Conservation (phyloP, 2,329 filamentous ascomycete species). For the Trichoderma harzianum region DNA sequence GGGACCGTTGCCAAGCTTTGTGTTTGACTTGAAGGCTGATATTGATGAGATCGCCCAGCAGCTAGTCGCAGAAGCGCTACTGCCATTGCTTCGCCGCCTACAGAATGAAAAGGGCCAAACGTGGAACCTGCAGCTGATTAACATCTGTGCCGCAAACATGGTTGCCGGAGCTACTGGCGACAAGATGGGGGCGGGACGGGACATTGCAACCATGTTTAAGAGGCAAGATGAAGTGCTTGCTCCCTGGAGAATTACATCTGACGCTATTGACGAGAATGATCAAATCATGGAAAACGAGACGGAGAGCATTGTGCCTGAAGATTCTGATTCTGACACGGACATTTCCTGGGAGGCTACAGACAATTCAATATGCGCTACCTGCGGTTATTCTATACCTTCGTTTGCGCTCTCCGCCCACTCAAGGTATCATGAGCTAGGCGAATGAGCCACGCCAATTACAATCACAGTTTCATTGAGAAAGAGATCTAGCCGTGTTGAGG, state of each 20-base stretch:
- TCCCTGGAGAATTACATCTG: slow-evolving; percentile 57
- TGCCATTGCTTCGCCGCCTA: slow-evolving; percentile 71
- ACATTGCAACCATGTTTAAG: slow-evolving; percentile 81
- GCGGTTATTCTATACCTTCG: slow-evolving; percentile 50
- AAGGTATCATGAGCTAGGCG: slow-evolving; percentile 36
- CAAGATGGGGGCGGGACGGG: slow-evolving; percentile 58
- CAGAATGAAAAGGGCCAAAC: slow-evolving; percentile 61
- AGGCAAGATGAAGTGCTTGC: slow-evolving; percentile 66
- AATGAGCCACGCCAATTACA: slow-evolving; percentile 5
- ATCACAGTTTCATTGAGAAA: not conserved
- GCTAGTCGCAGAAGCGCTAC: slow-evolving; percentile 64
- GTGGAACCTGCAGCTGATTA: slow-evolving; percentile 82
- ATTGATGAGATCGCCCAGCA: slow-evolving; percentile 61
- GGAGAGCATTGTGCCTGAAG: slow-evolving; percentile 26
- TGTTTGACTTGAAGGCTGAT: slow-evolving; percentile 61
- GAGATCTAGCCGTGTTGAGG: not conserved
- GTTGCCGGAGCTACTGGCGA: slow-evolving; percentile 50
- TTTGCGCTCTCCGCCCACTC: slow-evolving; percentile 58
- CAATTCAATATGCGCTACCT: slow-evolving; percentile 42
- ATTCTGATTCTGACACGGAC: slow-evolving; percentile 22
- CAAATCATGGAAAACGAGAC: not conserved
- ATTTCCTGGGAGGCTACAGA: slow-evolving; percentile 31
- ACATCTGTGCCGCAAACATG: slow-evolving; percentile 87
- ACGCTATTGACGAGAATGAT: slow-evolving; percentile 27
- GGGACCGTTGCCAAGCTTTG: slow-evolving; percentile 65